Evolutionary conservation across 2,329 filamentous ascomycete genomes (phyloP).

Genomic region (Diaporthe vexans): DNA sequence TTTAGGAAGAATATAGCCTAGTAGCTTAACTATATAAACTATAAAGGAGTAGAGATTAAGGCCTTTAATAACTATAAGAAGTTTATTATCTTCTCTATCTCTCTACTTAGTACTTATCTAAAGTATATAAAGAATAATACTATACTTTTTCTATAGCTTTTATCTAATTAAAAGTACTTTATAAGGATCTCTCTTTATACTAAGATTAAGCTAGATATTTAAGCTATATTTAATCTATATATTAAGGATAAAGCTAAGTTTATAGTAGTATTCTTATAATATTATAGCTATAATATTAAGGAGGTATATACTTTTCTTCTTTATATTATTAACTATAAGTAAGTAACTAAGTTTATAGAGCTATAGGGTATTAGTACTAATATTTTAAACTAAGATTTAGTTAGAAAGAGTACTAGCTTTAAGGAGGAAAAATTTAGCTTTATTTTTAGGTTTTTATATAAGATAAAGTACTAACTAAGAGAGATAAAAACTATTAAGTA

Average conservation of each 20-base stretch:
- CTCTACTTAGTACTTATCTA: not conserved
- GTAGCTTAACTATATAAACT: not conserved
- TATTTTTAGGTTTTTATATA: not conserved
- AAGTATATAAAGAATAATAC: not conserved
- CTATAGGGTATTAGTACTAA: not conserved
- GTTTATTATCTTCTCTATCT: not conserved
- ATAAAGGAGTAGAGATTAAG: not conserved
- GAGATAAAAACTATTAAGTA: not conserved
- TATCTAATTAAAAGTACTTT: not conserved
- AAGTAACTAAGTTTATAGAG: not conserved
- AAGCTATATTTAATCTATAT: rapidly evolving
- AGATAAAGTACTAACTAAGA: not conserved
- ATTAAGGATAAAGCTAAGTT: not conserved
- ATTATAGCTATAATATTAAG: too few species aligned
- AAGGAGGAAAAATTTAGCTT: not conserved
- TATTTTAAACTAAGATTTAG: not conserved
- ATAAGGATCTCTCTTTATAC: not conserved
- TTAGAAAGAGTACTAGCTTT: not conserved
- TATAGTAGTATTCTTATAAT: not conserved
- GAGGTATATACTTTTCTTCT: not conserved
- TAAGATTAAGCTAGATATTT: too few species aligned
- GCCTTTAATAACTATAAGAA: not conserved
- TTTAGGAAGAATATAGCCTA: rapidly evolving
- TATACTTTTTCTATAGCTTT: not conserved
- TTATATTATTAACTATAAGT: not conserved